These are phyloP conservation scores for Rhodotorula sp. DNA, from an alignment of 1,284 basidiomycete species.

Conservation along the genomic window DNA sequence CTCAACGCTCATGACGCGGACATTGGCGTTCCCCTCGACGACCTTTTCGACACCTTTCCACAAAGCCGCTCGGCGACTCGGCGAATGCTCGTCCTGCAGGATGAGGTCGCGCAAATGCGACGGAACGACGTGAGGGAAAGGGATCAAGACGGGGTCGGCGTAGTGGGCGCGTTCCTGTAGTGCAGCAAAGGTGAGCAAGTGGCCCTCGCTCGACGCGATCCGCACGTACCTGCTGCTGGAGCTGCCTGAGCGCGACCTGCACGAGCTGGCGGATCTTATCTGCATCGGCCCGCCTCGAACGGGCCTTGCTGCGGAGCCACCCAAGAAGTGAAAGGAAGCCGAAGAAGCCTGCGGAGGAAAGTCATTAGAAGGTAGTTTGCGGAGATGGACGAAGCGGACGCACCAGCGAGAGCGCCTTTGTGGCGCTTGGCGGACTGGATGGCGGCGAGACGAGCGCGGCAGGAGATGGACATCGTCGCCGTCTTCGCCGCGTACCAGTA, in stretches of 20 bases:
- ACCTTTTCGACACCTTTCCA: slow-evolving; percentile 84
- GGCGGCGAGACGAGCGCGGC: slow-evolving; percentile 66
- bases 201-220: neutral
- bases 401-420: slow-evolving; percentile 67
- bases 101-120: slow-evolving; percentile 87
- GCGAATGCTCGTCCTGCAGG: slow-evolving; percentile 74
- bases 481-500: slow-evolving; percentile 75
- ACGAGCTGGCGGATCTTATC: slow-evolving; percentile 22
- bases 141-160: slow-evolving; percentile 72
- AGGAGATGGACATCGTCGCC: slow-evolving; percentile 67
- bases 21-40: slow-evolving; percentile 93
- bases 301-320: slow-evolving; percentile 12
- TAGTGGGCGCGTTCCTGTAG: slow-evolving; percentile 70
- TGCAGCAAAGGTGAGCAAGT: neutral
- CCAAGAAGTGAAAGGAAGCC: slow-evolving; percentile 2
- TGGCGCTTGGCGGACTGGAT: slow-evolving; percentile 67
- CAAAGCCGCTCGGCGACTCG: slow-evolving; percentile 63
- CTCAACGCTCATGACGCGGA: slow-evolving; percentile 83
- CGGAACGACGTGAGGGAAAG: slow-evolving; percentile 78
- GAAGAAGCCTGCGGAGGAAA: slow-evolving; percentile 44
- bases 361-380: slow-evolving; percentile 18
- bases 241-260: slow-evolving; percentile 11
- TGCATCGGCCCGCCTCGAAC: slow-evolving; percentile 2
- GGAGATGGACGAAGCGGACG: slow-evolving; percentile 44
- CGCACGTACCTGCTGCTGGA: slow-evolving; percentile 31